phyloP scores from a whole-genome alignment of 2,329 filamentous ascomycete species.

The Neodidymelliopsis sp. region DNA sequence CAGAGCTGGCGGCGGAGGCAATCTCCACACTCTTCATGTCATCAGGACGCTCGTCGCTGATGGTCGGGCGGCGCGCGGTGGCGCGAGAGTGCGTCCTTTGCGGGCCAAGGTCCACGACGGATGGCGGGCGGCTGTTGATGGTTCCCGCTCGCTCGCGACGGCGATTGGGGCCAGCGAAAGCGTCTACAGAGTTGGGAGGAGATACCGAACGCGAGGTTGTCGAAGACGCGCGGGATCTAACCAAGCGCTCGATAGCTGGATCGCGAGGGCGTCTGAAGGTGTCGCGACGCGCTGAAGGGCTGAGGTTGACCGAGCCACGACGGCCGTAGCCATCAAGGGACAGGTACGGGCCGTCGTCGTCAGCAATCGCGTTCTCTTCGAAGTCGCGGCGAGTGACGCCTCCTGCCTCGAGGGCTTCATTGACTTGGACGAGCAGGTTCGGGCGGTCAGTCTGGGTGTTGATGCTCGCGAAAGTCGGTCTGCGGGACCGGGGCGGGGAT shows the following conservation, averaged over 20 bases:
- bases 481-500: slow-evolving; percentile 57
- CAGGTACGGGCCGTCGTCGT: slow-evolving; percentile 66
- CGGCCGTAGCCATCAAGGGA: slow-evolving; percentile 55
- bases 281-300: slow-evolving; percentile 51
- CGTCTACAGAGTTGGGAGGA: slow-evolving; percentile 96
- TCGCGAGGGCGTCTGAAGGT: slow-evolving; percentile 54
- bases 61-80: slow-evolving; percentile 68
- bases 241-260: slow-evolving; percentile 40
- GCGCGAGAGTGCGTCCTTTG: slow-evolving; percentile 75
- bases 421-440: slow-evolving; percentile 54
- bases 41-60: slow-evolving; percentile 65
- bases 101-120: slow-evolving; percentile 65
- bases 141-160: slow-evolving; percentile 79
- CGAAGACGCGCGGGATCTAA: slow-evolving; percentile 58
- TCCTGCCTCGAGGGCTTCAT: slow-evolving; percentile 53
- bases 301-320: slow-evolving; percentile 56
- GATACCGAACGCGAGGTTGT: slow-evolving; percentile 74
- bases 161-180: slow-evolving; percentile 89
- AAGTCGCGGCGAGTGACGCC: slow-evolving; percentile 74
- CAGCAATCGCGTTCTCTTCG: slow-evolving; percentile 84
- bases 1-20: slow-evolving; percentile 71
- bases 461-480: slow-evolving; percentile 78
- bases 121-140: slow-evolving; percentile 63
- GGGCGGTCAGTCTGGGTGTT: slow-evolving; percentile 52
- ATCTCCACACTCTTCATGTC: slow-evolving; percentile 67